phyloP scores from a whole-genome alignment of 805 yeast genomes.

The Suhomyces prunicola region DNA sequence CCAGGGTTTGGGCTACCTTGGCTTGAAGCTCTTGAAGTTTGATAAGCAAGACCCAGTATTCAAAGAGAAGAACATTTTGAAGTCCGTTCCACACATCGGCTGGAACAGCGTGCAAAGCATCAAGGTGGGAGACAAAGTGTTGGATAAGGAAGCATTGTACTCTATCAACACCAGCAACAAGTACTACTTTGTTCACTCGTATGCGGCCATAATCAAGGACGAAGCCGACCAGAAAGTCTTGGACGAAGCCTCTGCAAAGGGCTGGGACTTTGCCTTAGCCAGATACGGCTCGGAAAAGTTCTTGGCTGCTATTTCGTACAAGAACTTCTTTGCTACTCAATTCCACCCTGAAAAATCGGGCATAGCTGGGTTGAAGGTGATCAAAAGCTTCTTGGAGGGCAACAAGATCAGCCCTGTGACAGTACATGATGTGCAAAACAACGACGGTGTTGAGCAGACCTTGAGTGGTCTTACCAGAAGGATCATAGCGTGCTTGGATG shows the following conservation, averaged over 20 bases:
- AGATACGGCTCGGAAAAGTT: constrained; percentile 76
- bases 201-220: constrained; percentile 65
- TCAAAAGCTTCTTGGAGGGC: constrained; percentile 65
- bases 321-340: constrained; percentile 89
- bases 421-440: constrained; percentile 20
- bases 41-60: constrained; percentile 34
- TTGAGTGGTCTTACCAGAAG: constrained; percentile 79
- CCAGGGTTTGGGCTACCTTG: constrained; percentile 53
- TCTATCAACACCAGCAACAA: constrained; percentile 65
- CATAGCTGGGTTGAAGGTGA: constrained; percentile 74
- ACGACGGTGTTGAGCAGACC: constrained; percentile 26
- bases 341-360: constrained; percentile 99
- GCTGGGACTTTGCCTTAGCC: constrained; percentile 74
- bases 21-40: constrained; percentile 54
- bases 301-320: constrained; percentile 75
- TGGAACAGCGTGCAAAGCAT: constrained; percentile 65
- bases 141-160: constrained; percentile 41
- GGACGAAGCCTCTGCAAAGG: constrained; percentile 26
- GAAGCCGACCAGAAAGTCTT: constrained; percentile 21
- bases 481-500: constrained; percentile 94
- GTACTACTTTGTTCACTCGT: constrained; percentile 95
- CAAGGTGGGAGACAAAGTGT: constrained; percentile 18
- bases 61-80: constrained; percentile 34
- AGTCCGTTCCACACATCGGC: constrained; percentile 95
- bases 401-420: constrained; percentile 26